Evolutionary conservation across 495 filamentous ascomycete genomes (phyloP).

Genomic region (Penicillium canariense): DNA sequence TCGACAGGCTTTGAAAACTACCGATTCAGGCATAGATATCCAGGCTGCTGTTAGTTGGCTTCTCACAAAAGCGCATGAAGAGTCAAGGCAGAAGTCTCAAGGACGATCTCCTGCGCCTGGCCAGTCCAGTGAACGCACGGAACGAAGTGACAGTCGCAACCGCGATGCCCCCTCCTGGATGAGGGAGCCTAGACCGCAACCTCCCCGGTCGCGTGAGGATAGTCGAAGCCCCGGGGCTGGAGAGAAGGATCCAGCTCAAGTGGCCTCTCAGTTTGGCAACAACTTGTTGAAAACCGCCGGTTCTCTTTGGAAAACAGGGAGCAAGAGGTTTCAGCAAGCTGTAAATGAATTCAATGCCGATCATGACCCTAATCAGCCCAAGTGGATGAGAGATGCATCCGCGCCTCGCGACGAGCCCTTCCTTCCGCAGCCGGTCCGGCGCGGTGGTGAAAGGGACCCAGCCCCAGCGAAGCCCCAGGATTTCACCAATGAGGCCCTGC

Average conservation of each 20-base stretch:
- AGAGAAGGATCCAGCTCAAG: conserved; percentile 76
- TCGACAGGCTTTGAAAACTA: conserved; percentile 71
- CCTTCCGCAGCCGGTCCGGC: conserved; percentile 17
- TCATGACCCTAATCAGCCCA: conserved; percentile 81
- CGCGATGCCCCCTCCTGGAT: conserved; percentile 40
- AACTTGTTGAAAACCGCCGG: conserved; percentile 92
- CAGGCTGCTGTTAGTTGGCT: conserved; percentile 88
- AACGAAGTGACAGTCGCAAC: conserved; percentile 40
- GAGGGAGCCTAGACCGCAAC: conserved; percentile 30
- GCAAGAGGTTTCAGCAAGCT: conserved; percentile 92
- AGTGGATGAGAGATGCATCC: conserved; percentile 83
- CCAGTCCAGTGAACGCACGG: conserved; percentile 31
- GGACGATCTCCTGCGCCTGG: conserved; percentile 31
- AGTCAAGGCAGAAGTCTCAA: conserved; percentile 59
- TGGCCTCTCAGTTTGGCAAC: conserved; percentile 76
- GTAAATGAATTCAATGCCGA: conserved; percentile 84
- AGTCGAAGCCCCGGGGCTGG: conserved; percentile 57
- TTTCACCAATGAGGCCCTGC: conserved; percentile 84
- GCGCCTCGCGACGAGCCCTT: conserved; percentile 33
- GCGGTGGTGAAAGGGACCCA: conserved; percentile 13
- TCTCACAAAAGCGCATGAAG: conserved; percentile 83
- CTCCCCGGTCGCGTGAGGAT: conserved; percentile 42
- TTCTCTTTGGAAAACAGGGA: conserved; percentile 87
- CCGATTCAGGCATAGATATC: conserved; percentile 73
- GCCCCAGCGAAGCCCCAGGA: conserved; percentile 28